Evolutionary conservation across 768 basidiomycete genomes (phyloP).

Genomic region (Neoboletus brunneissimus): DNA sequence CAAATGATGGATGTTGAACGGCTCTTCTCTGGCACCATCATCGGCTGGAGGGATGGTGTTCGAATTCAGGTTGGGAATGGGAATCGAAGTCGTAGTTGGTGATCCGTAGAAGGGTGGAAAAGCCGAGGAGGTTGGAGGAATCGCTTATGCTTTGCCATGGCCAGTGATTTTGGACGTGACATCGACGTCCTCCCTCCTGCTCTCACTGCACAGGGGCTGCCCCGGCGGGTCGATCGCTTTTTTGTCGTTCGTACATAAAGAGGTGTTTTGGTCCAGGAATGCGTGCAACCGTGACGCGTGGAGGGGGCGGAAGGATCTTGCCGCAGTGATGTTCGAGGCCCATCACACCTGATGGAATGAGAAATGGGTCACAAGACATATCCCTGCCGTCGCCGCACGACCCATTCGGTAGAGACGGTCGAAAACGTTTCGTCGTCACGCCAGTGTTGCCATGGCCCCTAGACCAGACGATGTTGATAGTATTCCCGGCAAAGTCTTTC

Average conservation of each 20-base stretch:
- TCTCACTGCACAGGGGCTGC: neutral
- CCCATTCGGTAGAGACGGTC: neutral
- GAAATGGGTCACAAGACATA: neutral
- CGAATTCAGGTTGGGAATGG: neutral
- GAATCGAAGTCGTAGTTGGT: neutral
- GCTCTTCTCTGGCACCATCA: neutral
- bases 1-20: conserved; percentile 1
- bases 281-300: neutral
- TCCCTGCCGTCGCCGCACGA: neutral
- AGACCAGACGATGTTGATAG: neutral
- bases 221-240: neutral
- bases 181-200: neutral
- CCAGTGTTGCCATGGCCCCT: neutral
- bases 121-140: neutral
- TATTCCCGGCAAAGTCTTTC: too few species aligned
- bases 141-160: too few species aligned
- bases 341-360: neutral
- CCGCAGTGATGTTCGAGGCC: neutral
- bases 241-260: too few species aligned
- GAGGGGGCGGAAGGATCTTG: neutral
- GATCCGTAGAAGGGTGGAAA: neutral
- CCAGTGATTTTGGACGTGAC: too few species aligned
- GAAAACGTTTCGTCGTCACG: neutral
- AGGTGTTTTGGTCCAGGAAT: too few species aligned
- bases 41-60: too few species aligned